A percentile compares a stretch with the other conserved stretches of the same genome.
Evolutionary conservation across 192 early-diverging fungal species (phyloP).

Genomic region (Jimgerdemannia flammicorona): DNA sequence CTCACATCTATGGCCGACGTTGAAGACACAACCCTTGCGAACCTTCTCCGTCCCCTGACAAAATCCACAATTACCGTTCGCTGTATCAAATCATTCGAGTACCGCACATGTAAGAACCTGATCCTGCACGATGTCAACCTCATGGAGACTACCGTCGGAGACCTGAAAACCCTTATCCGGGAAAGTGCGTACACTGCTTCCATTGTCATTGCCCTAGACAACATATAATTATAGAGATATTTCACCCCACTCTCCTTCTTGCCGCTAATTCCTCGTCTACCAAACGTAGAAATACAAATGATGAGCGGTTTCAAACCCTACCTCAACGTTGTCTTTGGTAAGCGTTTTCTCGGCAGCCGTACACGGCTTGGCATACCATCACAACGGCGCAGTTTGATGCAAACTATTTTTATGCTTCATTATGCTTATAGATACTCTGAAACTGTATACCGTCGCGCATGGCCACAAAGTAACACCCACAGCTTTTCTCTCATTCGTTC

Average conservation of each 20-base stretch:
- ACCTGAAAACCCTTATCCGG: slow-evolving; percentile 50
- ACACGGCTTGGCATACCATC: no score
- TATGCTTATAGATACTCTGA: slow-evolving; percentile 59
- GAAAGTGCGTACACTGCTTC: slow-evolving; percentile 42
- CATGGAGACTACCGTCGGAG: slow-evolving; percentile 56
- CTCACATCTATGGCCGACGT: neutral
- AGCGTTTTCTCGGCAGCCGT: neutral
- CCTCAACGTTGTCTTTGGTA: slow-evolving; percentile 64
- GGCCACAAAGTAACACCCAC: slow-evolving; percentile 58
- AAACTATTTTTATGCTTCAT: neutral
- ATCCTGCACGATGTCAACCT: slow-evolving; percentile 72
- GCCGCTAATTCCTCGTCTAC: neutral
- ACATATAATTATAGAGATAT: neutral
- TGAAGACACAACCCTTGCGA: slow-evolving; percentile 26
- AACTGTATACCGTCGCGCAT: slow-evolving; percentile 70
- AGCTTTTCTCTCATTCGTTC: slow-evolving; percentile 8
- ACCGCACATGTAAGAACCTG: slow-evolving; percentile 80
- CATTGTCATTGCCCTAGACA: neutral
- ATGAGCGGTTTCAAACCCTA: slow-evolving; percentile 67
- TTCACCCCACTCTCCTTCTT: slow-evolving; percentile 3
- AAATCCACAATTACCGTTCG: slow-evolving; percentile 74
- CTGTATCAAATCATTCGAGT: slow-evolving; percentile 89
- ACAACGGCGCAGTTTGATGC: no score
- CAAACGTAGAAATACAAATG: slow-evolving; percentile 50
- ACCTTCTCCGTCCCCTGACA: slow-evolving; percentile 38